Evolutionary conservation across 371 early-diverging fungal genomes (phyloP).

Genomic region (Mucor piriformis): DNA sequence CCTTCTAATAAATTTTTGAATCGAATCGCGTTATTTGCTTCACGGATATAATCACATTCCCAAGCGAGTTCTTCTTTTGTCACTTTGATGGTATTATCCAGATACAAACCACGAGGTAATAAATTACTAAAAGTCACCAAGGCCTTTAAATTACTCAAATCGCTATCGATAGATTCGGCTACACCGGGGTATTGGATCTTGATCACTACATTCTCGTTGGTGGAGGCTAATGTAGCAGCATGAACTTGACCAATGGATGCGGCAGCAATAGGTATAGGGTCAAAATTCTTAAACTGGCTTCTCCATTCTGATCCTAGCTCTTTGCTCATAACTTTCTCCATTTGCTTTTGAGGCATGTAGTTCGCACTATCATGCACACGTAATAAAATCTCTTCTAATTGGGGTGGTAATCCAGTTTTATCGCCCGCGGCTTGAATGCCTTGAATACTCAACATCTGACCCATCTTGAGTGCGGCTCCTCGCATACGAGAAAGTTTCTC

Average conservation of each 20-base stretch:
- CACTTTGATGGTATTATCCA: slow-evolving; percentile 94
- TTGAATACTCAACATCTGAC: slow-evolving; percentile 97
- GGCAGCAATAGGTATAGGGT: slow-evolving; percentile 85
- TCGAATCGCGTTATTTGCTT: slow-evolving; percentile 75
- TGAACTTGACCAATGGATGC: slow-evolving; percentile 98
- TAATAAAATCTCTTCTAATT: slow-evolving; percentile 80
- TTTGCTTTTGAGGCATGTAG: slow-evolving; percentile 90
- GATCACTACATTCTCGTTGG: slow-evolving; percentile 75
- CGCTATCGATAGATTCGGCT: slow-evolving; percentile 84
- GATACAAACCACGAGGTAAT: slow-evolving; percentile 90
- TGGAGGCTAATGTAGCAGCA: slow-evolving; percentile 59
- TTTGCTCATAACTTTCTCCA: slow-evolving; percentile 73
- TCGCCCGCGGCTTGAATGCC: slow-evolving; percentile 55
- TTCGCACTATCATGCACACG: slow-evolving; percentile 94
- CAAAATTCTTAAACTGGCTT: slow-evolving; percentile 68
- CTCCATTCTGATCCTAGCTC: slow-evolving; percentile 86
- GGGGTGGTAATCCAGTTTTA: slow-evolving; percentile 68
- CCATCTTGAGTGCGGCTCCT: slow-evolving; percentile 96
- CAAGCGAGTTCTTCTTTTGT: slow-evolving; percentile 89
- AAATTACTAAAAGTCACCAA: slow-evolving; percentile 80
- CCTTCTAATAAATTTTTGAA: slow-evolving; percentile 68
- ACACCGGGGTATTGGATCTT: slow-evolving; percentile 98
- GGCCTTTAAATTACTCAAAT: slow-evolving; percentile 83
- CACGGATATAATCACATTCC: slow-evolving; percentile 94
- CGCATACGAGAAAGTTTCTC: slow-evolving; percentile 91